Evolutionary conservation across 441 rosid genomes (phyloP).

Genomic region (Erysimum pusillum): DNA sequence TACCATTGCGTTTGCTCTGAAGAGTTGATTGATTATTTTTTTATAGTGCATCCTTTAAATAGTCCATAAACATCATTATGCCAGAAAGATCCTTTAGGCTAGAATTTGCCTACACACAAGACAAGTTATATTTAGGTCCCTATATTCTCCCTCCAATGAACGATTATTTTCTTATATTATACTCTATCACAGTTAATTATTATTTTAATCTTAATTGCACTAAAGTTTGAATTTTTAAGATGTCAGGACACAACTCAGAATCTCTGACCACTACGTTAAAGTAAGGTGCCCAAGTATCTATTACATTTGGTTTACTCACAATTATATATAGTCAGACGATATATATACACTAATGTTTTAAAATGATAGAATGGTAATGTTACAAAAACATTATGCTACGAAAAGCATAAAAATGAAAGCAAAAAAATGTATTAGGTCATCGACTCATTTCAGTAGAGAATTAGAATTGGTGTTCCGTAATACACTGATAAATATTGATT

Average conservation of each 20-base stretch:
- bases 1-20: too few species aligned
- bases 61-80: slow-evolving; percentile 1
- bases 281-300: slow-evolving; percentile 6
- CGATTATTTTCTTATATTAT: not conserved
- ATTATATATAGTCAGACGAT: not conserved
- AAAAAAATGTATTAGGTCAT: not conserved
- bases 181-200: not conserved
- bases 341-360: not conserved
- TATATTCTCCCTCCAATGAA: slow-evolving; percentile 23
- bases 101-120: slow-evolving; percentile 28
- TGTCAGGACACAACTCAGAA: slow-evolving; percentile 28
- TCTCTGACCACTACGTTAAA: slow-evolving; percentile 21
- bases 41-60: slow-evolving; percentile 8
- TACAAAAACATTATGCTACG: slow-evolving; percentile 2
- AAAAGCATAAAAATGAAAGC: not conserved
- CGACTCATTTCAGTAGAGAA: not conserved
- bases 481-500: not conserved
- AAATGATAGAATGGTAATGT: slow-evolving; percentile 5
- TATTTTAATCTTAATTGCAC: slow-evolving; percentile 23
- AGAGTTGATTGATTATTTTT: slow-evolving; percentile 11
- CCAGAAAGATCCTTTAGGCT: slow-evolving; percentile 15
- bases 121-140: slow-evolving; percentile 30
- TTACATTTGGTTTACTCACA: not conserved
- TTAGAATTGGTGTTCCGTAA: not conserved
- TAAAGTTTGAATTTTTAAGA: slow-evolving; percentile 24